phyloP scores from a whole-genome alignment of 306 rosid genomes.

The Quercus robur region DNA sequence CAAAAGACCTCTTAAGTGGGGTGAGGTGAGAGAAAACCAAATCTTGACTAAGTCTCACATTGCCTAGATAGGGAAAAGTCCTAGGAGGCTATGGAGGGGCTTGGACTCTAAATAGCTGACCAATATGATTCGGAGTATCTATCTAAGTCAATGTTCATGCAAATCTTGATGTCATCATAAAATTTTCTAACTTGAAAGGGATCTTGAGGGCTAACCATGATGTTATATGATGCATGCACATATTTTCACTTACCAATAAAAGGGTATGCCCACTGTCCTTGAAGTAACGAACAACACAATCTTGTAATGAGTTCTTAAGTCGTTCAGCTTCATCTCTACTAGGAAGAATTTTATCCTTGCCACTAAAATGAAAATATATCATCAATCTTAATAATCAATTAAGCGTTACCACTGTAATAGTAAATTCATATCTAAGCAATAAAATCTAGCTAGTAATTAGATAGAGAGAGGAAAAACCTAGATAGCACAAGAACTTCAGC shows the following conservation, averaged over 20 bases:
- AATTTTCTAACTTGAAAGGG: not conserved
- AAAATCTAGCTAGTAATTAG: not conserved
- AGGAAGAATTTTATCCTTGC: constrained; percentile 87
- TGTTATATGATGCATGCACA: not conserved
- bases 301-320: constrained; percentile 44
- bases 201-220: not conserved
- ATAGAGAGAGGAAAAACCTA: constrained; percentile 50
- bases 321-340: constrained; percentile 76
- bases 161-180: not conserved
- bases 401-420: constrained; percentile 9
- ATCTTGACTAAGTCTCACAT: not conserved
- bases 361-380: constrained; percentile 50
- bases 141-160: not conserved
- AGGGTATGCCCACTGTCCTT: constrained; percentile 86
- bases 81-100: constrained; percentile 4
- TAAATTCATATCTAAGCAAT: constrained; percentile 13
- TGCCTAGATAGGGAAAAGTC: not conserved
- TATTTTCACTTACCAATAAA: constrained; percentile 63
- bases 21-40: not conserved
- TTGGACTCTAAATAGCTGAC: not conserved
- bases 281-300: constrained; percentile 69
- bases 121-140: not conserved
- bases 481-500: constrained; percentile 95
- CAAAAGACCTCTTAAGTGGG: no score
- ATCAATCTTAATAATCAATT: constrained; percentile 16